Base-by-base conservation (phyloP, 1,139 yeast genomes). In the Blastobotrys apis region DNA sequence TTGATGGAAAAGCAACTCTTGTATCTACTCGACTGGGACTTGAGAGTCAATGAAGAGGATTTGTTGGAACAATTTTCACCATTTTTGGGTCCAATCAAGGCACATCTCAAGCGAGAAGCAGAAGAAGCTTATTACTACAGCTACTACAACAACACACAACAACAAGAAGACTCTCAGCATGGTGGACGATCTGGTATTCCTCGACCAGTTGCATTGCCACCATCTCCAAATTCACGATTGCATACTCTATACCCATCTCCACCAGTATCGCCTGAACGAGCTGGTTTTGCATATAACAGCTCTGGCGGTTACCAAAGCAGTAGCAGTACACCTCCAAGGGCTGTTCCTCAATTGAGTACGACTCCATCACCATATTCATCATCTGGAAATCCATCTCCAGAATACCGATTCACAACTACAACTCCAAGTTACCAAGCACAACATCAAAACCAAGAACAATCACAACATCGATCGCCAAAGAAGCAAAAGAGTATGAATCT, bases 1-100 rank as follows among this genome's bases (percentile, higher is more conserved):
- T 79, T 88, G 61, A 86, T 94, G 59, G 98, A 92, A 68, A 74
- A 88, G 54, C 97, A 92, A 66, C 72, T 92, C 54, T 77, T 90
- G 44, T 78, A 76, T 40, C 78, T 87, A 53, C 74, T 92, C 49
- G 82, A 85, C 56, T 92, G 97, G 97, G 80, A 86, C 58, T 69
- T 90, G 44, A 70, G 75, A 37, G 79, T 92, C 47, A 69, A 77
- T 37, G 80, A 79, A 56, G 73, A 75, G 39, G 97, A 92, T 57
- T 73, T 92, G 51, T 69, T 79, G 47, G 67, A 72, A 42, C 81
- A 81, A 15, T 73, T 90, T 47, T 79, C 83, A 43, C 90, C 90
- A 34, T 86, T 92, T 68, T 69, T 92, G 48, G 68, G 73, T 23
- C 84, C 87, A 40, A 86, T 90, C 63, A 84, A 82, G 64, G 59